These are phyloP conservation scores for Rubia yunnanensis DNA, from an alignment of 257 asterid species.

Conservation along the genomic window DNA sequence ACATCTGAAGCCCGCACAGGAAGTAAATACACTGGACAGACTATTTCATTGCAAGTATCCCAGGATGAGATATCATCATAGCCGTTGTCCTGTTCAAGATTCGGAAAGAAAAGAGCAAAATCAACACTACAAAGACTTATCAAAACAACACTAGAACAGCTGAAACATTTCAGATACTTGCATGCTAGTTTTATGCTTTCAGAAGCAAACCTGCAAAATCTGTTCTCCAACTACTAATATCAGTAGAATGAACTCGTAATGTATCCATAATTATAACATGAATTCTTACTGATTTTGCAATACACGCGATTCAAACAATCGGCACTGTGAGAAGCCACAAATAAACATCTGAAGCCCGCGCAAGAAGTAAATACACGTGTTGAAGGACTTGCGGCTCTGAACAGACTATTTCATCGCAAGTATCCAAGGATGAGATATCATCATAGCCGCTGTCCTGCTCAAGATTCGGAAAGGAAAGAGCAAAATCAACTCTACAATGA, in stretches of 20 bases:
- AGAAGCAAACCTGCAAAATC: slow-evolving; percentile 71
- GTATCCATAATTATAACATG: not conserved
- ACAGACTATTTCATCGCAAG: slow-evolving; percentile 56
- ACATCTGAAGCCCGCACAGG: not conserved
- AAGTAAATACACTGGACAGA: slow-evolving; percentile 43
- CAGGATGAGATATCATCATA: slow-evolving; percentile 27
- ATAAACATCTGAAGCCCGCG: not conserved
- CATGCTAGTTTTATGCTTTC: slow-evolving; percentile 72
- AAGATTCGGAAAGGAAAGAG: not conserved
- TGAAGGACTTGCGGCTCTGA: slow-evolving; percentile 47
- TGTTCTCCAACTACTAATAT: not conserved
- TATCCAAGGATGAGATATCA: slow-evolving; percentile 34
- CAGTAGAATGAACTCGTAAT: too few relatives aligned
- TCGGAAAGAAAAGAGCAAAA: not conserved
- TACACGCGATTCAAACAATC: not conserved
- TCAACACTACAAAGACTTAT: too few relatives aligned
- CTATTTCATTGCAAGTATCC: slow-evolving; percentile 50
- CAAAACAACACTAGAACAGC: not conserved
- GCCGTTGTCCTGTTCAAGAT: slow-evolving; percentile 36
- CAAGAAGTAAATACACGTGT: not conserved
- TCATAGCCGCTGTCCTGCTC: slow-evolving; percentile 37
- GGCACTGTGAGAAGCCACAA: not conserved
- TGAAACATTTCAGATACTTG: not conserved
- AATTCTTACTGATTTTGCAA: too few relatives aligned
- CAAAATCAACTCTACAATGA: not conserved